Conservation (phyloP, 768 basidiomycete species). For the Lyophyllum atratum region DNA sequence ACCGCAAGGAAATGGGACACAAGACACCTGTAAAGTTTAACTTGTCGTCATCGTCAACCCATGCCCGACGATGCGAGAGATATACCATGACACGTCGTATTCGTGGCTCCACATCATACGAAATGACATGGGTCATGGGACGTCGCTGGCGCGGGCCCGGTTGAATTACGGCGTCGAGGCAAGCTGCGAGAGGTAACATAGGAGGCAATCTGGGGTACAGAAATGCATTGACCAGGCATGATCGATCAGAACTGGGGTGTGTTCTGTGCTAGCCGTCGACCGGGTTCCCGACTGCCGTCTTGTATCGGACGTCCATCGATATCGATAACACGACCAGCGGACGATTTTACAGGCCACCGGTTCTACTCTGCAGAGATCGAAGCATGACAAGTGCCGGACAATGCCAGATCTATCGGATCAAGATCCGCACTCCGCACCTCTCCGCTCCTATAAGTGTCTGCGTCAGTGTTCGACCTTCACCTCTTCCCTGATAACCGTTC, state of each 20-base stretch:
- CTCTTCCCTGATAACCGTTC: conserved; percentile 38
- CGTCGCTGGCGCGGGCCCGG: neutral
- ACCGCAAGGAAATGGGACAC: neutral
- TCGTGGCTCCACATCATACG: neutral
- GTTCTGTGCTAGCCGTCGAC: conserved; percentile 1
- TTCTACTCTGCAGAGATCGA: conserved; percentile 15
- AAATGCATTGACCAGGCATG: neutral
- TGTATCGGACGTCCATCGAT: conserved; percentile 17
- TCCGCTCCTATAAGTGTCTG: conserved; percentile 47
- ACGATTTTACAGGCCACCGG: conserved; percentile 10
- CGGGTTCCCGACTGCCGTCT: conserved; percentile 9
- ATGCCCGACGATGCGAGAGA: neutral
- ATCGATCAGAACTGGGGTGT: conserved; percentile 12
- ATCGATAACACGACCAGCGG: conserved; percentile 14
- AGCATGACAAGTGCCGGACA: conserved; percentile 29
- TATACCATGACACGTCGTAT: neutral
- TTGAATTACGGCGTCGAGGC: neutral
- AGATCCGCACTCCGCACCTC: conserved; percentile 72
- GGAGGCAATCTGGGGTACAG: conserved; percentile 1
- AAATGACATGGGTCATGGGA: conserved; percentile 8
- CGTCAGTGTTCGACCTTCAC: conserved; percentile 26
- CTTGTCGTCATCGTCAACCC: neutral
- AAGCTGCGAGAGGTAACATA: neutral
- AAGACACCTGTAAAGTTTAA: neutral
- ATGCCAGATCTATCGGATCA: conserved; percentile 61